Percentiles rank a stretch among this genome's conserved stretches.
phyloP scores from a whole-genome alignment of 768 basidiomycete genomes.

The Peribolospora kevripleyi region DNA sequence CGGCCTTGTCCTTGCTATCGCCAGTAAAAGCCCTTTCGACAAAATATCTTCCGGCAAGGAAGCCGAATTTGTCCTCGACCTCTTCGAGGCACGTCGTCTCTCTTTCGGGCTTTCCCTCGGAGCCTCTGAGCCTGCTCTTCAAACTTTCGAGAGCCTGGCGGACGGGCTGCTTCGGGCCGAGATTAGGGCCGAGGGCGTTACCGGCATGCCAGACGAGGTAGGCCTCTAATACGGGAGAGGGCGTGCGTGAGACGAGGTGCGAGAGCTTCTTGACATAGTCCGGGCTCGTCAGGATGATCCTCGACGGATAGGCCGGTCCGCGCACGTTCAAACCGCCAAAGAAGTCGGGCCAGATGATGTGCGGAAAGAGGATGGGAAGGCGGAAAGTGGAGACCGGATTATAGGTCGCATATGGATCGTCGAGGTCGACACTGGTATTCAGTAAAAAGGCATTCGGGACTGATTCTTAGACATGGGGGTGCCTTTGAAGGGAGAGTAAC shows the following conservation, averaged over 20 bases:
- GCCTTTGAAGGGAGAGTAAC: neutral
- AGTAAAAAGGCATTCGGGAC: neutral
- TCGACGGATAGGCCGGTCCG: slow-evolving; percentile 32
- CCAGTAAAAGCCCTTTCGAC: slow-evolving; percentile 34
- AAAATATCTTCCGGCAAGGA: slow-evolving; percentile 63
- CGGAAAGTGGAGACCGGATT: slow-evolving; percentile 53
- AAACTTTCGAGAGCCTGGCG: slow-evolving; percentile 52
- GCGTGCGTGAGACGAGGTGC: slow-evolving; percentile 40
- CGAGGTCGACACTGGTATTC: slow-evolving; percentile 30
- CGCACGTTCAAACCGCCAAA: slow-evolving; percentile 44
- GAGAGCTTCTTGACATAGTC: slow-evolving; percentile 45
- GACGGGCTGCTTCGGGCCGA: slow-evolving; percentile 50
- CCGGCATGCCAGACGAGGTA: slow-evolving; percentile 66
- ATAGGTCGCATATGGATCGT: slow-evolving; percentile 68
- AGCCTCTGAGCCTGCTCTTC: slow-evolving; percentile 47
- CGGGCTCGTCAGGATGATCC: slow-evolving; percentile 61
- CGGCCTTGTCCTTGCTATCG: slow-evolving; percentile 53
- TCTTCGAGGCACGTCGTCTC: slow-evolving; percentile 57
- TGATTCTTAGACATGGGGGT: too few species aligned
- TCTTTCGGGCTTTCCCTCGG: slow-evolving; percentile 62
- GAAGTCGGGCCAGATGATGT: slow-evolving; percentile 65
- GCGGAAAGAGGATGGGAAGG: slow-evolving; percentile 31
- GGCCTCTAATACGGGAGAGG: slow-evolving; percentile 49
- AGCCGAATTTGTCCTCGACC: slow-evolving; percentile 57
- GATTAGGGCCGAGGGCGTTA: slow-evolving; percentile 23